phyloP scores from a whole-genome alignment of 805 yeast species.

The Saccharomyces jurei region DNA sequence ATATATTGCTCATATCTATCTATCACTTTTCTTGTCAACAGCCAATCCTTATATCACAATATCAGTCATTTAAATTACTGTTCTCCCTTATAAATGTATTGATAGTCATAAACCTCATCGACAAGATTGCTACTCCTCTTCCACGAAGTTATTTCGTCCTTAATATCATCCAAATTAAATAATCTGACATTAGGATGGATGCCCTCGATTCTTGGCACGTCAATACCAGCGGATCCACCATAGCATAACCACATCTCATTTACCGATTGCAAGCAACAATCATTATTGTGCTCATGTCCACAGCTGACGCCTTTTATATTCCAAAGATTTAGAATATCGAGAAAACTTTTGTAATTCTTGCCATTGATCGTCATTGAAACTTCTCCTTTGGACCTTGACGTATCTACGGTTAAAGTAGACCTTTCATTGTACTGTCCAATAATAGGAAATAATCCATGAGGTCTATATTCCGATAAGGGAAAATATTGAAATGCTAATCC shows the following conservation, averaged over 20 bases:
- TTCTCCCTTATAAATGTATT: slow-evolving; percentile 21
- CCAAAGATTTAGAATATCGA: slow-evolving; percentile 33
- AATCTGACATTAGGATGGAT: slow-evolving; percentile 43
- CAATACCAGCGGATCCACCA: slow-evolving; percentile 61
- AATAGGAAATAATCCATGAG: slow-evolving; percentile 31
- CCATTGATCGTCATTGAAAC: slow-evolving; percentile 7
- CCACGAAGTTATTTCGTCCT: slow-evolving; percentile 47
- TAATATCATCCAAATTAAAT: slow-evolving; percentile 40
- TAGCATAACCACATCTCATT: slow-evolving; percentile 52
- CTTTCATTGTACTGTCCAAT: slow-evolving; percentile 33
- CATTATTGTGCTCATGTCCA: slow-evolving; percentile 66
- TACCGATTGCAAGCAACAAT: slow-evolving; percentile 44
- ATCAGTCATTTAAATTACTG: not conserved
- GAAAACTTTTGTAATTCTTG: not conserved
- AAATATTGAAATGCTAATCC: slow-evolving; percentile 60
- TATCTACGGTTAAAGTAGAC: slow-evolving; percentile 33
- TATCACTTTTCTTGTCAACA: not conserved
- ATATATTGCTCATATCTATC: not conserved
- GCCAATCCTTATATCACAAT: not conserved
- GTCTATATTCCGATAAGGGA: slow-evolving; percentile 54
- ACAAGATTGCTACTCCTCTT: slow-evolving; percentile 46
- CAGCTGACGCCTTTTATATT: slow-evolving; percentile 51
- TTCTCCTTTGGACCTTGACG: not conserved
- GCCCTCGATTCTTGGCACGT: slow-evolving; percentile 50
- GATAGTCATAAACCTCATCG: slow-evolving; percentile 36